Base-by-base conservation (phyloP, 805 yeast genomes). In the Monosporozyma yasuniensis region DNA sequence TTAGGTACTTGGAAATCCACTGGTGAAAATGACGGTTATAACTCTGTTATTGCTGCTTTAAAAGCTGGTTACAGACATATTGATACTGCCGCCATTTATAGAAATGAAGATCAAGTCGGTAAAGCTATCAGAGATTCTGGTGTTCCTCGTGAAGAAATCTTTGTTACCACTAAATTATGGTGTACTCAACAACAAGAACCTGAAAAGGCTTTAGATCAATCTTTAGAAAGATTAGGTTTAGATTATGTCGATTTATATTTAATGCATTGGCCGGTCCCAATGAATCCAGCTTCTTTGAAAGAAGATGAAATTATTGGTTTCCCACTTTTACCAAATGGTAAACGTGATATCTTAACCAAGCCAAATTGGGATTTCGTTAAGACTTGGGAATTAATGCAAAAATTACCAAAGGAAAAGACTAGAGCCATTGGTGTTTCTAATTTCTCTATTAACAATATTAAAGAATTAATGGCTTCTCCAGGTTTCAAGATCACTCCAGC, bases 201-300 rank as follows among this genome's bases (percentile, higher is more conserved):
- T 11, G 76, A 61, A 34, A 69, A 61, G 19, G 84, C 84, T 10
- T 66, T 86, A 39, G 74, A 79, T 10, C 70, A 67, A 46, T 82
- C 90, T 6, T 72, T 87, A 59, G 58, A 73, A 56, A 79, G 81
- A 60, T 72, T 87, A 53, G 81, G 81, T 0, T 61, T 85, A 56
- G 91, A 83, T 47, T 87, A 87, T 60, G 83, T 87, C 48, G 96
- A 87, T 63, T 70, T 87, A 52, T 81, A 81, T 63, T 73, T 87
- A 61, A 75, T 87, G 64, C 96, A 87, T 68, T 87, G 95, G 95
- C 96, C 96, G 5, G 76, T 77, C 41, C 71, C 83, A 11, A 64
- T 77, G 51, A 75, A 63, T 54, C 66, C 72, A 42, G 72, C 68
- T 58, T 69, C 66, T 22, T 68, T 61, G 43, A 64, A 63, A 47